Base-by-base conservation (phyloP, 371 early-diverging fungal genomes). In the Rhizomucor miehei region DNA sequence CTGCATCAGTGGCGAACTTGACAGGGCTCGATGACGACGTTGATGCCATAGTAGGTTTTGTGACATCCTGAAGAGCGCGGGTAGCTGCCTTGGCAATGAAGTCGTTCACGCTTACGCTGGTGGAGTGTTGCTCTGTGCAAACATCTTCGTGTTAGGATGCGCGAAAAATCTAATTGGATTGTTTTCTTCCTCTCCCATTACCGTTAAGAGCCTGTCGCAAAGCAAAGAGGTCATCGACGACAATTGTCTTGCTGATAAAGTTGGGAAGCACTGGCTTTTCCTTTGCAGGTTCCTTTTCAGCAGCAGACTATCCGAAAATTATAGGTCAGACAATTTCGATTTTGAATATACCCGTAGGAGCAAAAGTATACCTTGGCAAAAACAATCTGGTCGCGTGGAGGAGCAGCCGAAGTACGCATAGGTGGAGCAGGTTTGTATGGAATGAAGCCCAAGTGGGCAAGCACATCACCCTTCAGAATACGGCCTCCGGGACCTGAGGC, bases 401-500 rank as follows among this genome's bases (percentile, higher is more conserved):
- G 75, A 36, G 73, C 76, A 40, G 60, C 62, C n/a, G 72, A 68
- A 0, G 64, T 60, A 1, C 49, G 66, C 36, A 62, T 59, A 34
- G 60, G 54, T n/a, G 81, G 85, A 13, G 80, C 80, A 29, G 85
- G 81, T 16, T 75, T 72, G 47, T 72, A 67, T 34, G 71, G 60
- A 56, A 85, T 85, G 50, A 77, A 54, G 34, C 84, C 82, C 52
- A 90, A 66, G 67, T 84, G 93, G 38, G 75, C 81, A 48, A 92
- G 75, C 0, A 96, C 91, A 65, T 97, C 98, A 29, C 89, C 88
- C 79, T 95, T 93, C 52, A 95, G 69, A 51, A 97, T 86, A 52
- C 95, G 87, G 13, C 94, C 93, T 54, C 88, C 84, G 35, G 95
- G 93, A 14, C 98, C 98, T 20, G 94, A 86, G 4, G 93, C 89